Evolutionary conservation across 495 filamentous ascomycete species (phyloP).

Genomic region (Entonaema liquescens): DNA sequence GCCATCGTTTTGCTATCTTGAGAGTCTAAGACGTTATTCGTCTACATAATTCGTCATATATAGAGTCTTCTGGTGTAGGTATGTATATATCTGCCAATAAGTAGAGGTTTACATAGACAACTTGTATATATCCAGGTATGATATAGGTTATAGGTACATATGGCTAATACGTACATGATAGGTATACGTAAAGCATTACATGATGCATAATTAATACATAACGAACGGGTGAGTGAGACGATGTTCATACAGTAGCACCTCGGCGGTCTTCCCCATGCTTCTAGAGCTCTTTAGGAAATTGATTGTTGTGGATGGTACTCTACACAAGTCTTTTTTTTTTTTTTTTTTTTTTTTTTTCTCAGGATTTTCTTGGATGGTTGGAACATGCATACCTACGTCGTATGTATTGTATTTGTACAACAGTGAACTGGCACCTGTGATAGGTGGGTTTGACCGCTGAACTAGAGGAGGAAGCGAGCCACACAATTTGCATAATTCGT

Average conservation of each 20-base stretch:
- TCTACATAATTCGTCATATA: conserved; percentile 28
- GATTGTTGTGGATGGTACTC: conserved; percentile 37
- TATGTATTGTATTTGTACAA: conserved; percentile 33
- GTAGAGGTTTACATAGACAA: neutral
- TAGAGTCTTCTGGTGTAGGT: neutral
- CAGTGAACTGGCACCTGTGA: conserved; percentile 37
- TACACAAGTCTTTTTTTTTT: conserved; percentile 37
- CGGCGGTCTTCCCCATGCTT: conserved; percentile 34
- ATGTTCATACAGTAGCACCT: conserved; percentile 29
- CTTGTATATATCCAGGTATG: neutral
- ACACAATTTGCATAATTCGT: conserved; percentile 48
- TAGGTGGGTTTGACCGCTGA: conserved; percentile 46
- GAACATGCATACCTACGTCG: conserved; percentile 43
- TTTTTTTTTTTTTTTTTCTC: conserved; percentile 17
- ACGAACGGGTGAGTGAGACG: conserved; percentile 20
- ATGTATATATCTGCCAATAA: neutral
- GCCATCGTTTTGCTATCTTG: conserved; percentile 1
- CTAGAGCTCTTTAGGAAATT: conserved; percentile 21
- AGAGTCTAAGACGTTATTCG: neutral
- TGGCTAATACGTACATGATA: neutral
- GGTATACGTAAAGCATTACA: conserved; percentile 6
- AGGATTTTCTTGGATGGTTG: conserved; percentile 40
- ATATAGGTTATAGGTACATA: too few species aligned
- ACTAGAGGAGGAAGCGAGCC: conserved; percentile 46
- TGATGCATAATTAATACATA: conserved; percentile 29